Base-by-base conservation (phyloP, 2,329 filamentous ascomycete species). In the Passalora sequoiae region DNA sequence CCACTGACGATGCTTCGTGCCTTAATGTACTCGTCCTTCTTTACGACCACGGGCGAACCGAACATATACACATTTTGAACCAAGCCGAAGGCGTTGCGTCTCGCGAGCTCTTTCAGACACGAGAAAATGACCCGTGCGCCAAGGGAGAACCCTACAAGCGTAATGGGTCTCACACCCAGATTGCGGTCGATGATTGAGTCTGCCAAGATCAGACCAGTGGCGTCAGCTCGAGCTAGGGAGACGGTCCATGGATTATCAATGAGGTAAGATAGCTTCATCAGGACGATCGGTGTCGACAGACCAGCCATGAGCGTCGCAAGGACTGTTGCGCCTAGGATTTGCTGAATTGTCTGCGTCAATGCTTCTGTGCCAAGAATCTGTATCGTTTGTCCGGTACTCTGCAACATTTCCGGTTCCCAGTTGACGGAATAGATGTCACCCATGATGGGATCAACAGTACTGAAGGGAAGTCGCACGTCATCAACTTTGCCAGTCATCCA, bases 401-500 rank as follows among this genome's bases (percentile, higher is more conserved):
- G 84, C 61, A 98, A 76, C 89, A 98, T 94, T 62, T 98, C 92
- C 3, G 92, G 94, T 66, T 98, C 92, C 89, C 92, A 98, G 46
- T 94, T 73, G 8, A 98, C 83, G 1, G 91, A 96, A 69, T 98
- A 98, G 12, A 98, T 82, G 62, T 98, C 92, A 9, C 92, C 92
- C 92, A 98, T 98, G 51, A 97, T 80, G 1, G 94, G 88, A 64
- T 98, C 89, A 5, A 98, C 84, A 0, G 94, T 98, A 69, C 89
- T 96, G 67, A 86, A 98, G 6, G 92, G 92, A 59, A 98, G 69
- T 47, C 92, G 86, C 38, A 98, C 89, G 64, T 98, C 92, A 68
- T 98, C 92, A 40, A 94, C 83, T 62, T 94, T 97, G 59, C 94
- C 92, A 29, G 88, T 96, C 85, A 98, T 94, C 92, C 92, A 98